phyloP scores from a whole-genome alignment of 805 yeast species.

The Hanseniaspora thailandica region DNA sequence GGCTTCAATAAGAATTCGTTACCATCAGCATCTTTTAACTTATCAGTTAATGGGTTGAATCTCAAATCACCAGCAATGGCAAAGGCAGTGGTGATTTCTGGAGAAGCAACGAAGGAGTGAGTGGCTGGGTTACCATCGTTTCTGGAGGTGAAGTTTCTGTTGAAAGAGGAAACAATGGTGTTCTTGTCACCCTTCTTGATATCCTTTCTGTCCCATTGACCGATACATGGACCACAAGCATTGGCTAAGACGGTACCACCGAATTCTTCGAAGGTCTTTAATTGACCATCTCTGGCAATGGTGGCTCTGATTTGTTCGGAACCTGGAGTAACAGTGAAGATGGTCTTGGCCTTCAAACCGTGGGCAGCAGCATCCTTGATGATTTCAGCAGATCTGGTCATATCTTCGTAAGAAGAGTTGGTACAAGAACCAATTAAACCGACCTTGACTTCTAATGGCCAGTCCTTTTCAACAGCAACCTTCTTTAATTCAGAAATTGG shows the following conservation, averaged over 20 bases:
- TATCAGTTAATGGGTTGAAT: constrained; percentile 90
- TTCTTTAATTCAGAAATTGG: constrained; percentile 81
- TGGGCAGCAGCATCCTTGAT: constrained; percentile 80
- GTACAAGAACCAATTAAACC: constrained; percentile 98
- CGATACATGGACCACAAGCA: constrained; percentile 99
- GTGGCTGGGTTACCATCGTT: constrained; percentile 97
- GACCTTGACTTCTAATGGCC: constrained; percentile 89
- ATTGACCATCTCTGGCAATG: constrained; percentile 89
- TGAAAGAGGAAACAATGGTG: constrained; percentile 93
- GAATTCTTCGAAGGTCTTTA: constrained; percentile 74
- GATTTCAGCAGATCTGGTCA: constrained; percentile 91
- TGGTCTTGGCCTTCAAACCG: constrained; percentile 84
- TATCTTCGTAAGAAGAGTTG: constrained; percentile 95
- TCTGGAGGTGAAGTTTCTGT: constrained; percentile 96
- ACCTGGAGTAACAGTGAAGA: constrained; percentile 93
- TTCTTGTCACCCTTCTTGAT: constrained; percentile 88
- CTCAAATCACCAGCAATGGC: constrained; percentile 93
- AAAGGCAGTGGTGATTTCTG: constrained; percentile 90
- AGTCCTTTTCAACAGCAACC: constrained; percentile 69
- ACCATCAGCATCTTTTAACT: constrained; percentile 78
- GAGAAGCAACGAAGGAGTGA: constrained; percentile 93
- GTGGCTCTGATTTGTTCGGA: constrained; percentile 98
- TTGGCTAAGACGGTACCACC: constrained; percentile 94
- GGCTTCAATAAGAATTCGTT: constrained; percentile 78
- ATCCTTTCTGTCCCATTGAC: constrained; percentile 96